Base-by-base conservation (phyloP, 257 asterid genomes). In the Solanum ossicruentum region DNA sequence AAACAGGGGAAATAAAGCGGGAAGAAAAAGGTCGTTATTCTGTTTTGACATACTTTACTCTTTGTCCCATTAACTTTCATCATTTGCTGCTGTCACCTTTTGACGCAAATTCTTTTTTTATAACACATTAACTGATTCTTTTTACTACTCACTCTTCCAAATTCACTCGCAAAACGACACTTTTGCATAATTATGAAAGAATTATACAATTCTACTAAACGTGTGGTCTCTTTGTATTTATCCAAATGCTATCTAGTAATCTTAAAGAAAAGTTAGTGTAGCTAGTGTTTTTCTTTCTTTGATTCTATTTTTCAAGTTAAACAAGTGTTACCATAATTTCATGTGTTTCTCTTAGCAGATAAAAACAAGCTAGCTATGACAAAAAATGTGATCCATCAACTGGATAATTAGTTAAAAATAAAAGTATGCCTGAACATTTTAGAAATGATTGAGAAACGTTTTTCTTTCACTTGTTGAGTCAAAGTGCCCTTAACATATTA, bases 21-120 rank as follows among this genome's bases (percentile, higher is more conserved):
- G 88, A 86, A 92, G 26, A 58, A 54, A 56, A 88, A 73, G 73
- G 87, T 87, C 84, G 92, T 90, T 89, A 77, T 85, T 84, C 87
- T 82, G 88, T 84, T 89, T 84, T 91, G 88, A 85, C 93, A 83
- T 54, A 71, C 83, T 88, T 89, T 82, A 78, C 92, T 20, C 87
- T 63, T 65, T 91, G 91, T 84, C 86, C 87, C 91, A 32, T 89
- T 8, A 32, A 43, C 81, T 69, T 72, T 55, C n/a, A 65, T 52
- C 21, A 39, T 43, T 20, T 20, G 65, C 28, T 6, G 56, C 51
- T 47, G 39, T 63, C 10, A 66, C 12, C 66, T 80, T 61, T 66
- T 41, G 72, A 60, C 65, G 49, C 39, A 54, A 32, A 39, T 65
- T 79, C 66, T 12, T 52, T n/a, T 1, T 13, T 1, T 6, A 51